Conservation (phyloP, 169 alveolate species). For the Cryptosporidium parvum region DNA sequence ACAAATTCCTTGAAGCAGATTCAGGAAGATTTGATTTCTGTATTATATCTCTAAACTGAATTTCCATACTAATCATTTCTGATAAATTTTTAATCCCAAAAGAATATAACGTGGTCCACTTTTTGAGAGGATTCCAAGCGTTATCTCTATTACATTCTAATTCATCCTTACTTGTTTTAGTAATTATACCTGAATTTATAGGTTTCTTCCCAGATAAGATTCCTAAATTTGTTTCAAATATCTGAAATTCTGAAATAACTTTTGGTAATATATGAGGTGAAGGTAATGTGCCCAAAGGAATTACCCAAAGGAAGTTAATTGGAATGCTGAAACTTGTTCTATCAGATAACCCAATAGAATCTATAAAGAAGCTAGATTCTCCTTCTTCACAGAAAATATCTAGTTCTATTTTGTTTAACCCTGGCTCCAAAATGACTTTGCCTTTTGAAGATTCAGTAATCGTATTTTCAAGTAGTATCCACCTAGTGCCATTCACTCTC, state of each 20-base stretch:
- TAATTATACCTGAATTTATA: not conserved
- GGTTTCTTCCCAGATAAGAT: not conserved
- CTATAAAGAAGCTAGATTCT: not conserved
- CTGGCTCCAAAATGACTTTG: slow-evolving; percentile 33
- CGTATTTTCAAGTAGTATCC: slow-evolving; percentile 44
- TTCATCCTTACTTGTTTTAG: slow-evolving; percentile 13
- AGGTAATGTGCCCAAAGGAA: slow-evolving; percentile 63
- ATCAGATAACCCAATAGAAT: slow-evolving; percentile 54
- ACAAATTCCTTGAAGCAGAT: not conserved
- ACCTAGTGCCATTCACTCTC: slow-evolving; percentile 25
- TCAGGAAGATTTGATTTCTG: not conserved
- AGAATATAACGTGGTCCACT: slow-evolving; percentile 51
- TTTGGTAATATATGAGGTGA: slow-evolving; percentile 71
- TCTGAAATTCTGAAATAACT: slow-evolving; percentile 34
- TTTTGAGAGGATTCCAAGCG: slow-evolving; percentile 65
- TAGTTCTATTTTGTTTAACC: slow-evolving; percentile 43
- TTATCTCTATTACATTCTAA: slow-evolving; percentile 36
- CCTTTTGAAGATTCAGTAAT: not conserved
- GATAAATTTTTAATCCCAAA: slow-evolving; percentile 5
- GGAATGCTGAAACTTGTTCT: slow-evolving; percentile 17
- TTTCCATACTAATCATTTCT: slow-evolving; percentile 2
- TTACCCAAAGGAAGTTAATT: slow-evolving; percentile 65
- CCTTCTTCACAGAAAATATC: slow-evolving; percentile 27
- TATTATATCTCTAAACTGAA: not conserved
- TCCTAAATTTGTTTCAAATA: not conserved